Conservation (phyloP, 768 basidiomycete genomes). For the Termitomyces eurrhizus region DNA sequence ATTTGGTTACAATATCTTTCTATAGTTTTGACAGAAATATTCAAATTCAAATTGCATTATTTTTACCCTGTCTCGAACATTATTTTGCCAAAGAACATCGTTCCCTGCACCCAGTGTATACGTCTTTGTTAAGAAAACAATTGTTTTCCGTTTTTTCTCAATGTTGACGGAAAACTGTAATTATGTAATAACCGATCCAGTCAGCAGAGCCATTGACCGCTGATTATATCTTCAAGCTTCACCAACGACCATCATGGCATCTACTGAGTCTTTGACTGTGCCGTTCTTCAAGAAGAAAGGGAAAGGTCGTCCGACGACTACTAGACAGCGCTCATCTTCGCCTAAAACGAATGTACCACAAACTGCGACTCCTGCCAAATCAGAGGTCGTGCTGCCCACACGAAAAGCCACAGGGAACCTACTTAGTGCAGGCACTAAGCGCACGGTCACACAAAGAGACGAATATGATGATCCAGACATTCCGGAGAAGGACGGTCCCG, state of each 20-base stretch:
- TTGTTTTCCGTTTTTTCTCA: not conserved
- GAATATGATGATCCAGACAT: slow-evolving; percentile 42
- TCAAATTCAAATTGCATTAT: too few species aligned
- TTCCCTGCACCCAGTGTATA: too few species aligned
- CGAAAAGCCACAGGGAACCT: slow-evolving; percentile 67
- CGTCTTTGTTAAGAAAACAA: not conserved
- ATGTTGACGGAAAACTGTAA: not conserved
- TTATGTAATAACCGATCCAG: slow-evolving; percentile 8
- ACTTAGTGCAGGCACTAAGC: slow-evolving; percentile 52
- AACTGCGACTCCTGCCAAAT: slow-evolving; percentile 40
- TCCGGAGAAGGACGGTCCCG: slow-evolving; percentile 58
- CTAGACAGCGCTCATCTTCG: slow-evolving; percentile 71
- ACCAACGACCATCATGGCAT: slow-evolving; percentile 33
- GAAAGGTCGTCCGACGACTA: slow-evolving; percentile 70
- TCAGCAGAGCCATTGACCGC: not conserved
- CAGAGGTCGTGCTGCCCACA: slow-evolving; percentile 74
- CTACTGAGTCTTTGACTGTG: slow-evolving; percentile 44
- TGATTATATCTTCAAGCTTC: not conserved
- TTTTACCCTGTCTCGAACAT: too few species aligned
- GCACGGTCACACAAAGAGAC: slow-evolving; percentile 62
- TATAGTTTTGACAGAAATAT: too few species aligned
- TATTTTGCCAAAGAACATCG: too few species aligned
- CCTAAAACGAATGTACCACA: slow-evolving; percentile 29
- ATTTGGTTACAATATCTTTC: too few species aligned
- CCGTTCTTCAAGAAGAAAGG: slow-evolving; percentile 88